Percentiles rank a stretch among this genome's conserved stretches.
Evolutionary conservation across 495 filamentous ascomycete species (phyloP).

Genomic region (Staphylotrichum longicolle): DNA sequence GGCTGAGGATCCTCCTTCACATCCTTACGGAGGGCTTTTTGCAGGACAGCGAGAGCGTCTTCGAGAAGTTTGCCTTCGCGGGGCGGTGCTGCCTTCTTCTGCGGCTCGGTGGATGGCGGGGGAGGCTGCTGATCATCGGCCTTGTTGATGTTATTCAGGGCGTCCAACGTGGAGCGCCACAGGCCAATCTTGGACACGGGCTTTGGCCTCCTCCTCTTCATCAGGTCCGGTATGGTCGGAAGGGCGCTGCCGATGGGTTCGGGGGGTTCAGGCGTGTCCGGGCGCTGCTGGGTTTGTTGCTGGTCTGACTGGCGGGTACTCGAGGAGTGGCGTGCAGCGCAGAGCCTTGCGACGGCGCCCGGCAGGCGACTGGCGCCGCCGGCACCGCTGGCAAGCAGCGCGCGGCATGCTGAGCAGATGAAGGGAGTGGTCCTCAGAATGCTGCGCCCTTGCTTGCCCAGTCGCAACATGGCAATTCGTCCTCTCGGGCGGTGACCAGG

Average conservation of each 20-base stretch:
- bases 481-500: not conserved
- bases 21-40: slow-evolving; percentile 5
- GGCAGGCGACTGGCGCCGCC: slow-evolving; percentile 6
- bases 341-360: slow-evolving; percentile 5
- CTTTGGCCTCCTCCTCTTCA: too few relatives aligned
- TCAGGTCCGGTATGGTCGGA: too few relatives aligned
- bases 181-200: too few relatives aligned
- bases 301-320: not conserved
- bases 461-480: slow-evolving; percentile 23
- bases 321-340: slow-evolving; percentile 18
- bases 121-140: too few relatives aligned
- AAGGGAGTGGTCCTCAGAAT: slow-evolving; percentile 13
- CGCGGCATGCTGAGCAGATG: slow-evolving; percentile 30
- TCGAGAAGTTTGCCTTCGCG: not conserved
- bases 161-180: too few relatives aligned
- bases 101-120: not conserved
- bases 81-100: not conserved
- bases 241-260: too few relatives aligned
- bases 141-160: too few relatives aligned
- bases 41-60: slow-evolving; percentile 9
- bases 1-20: not conserved
- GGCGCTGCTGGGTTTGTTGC: not conserved
- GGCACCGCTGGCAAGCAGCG: slow-evolving; percentile 11
- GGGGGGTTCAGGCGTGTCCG: too few relatives aligned
- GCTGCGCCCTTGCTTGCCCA: slow-evolving; percentile 17